Base-by-base conservation (phyloP, 208 protist genomes). In the Trypanosoma avium region DNA sequence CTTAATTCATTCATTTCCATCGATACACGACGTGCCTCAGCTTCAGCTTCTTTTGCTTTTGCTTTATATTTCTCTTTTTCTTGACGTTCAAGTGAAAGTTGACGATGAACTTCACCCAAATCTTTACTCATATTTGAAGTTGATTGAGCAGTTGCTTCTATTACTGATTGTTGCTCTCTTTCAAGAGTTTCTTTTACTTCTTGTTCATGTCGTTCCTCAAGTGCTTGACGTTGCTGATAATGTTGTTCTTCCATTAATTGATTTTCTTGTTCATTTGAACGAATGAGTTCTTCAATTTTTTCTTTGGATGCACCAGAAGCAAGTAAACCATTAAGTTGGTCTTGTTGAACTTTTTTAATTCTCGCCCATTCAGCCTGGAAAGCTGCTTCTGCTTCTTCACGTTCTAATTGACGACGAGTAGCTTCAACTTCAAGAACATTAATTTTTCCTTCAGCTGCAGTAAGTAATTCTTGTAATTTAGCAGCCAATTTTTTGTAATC, bases 201-300 rank as follows among this genome's bases (percentile, higher is more conserved):
- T 63, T 88, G 79, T 29, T 71, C 77, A 67, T 90, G 78, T 40
- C 77, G 70, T 65, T 93, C 86, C 40, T 93, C 81, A 74, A 90
- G 86, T 67, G 86, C 86, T 36, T 75, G 67, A 29, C 88, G 77
- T 67, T 93, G 83, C 61, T 90, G 77, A 38, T 78, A 74, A 62
- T 95, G 88, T 81, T 92, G 83, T 27, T 95, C 88, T 50, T 89
- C 70, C 58, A 95, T 64, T 33, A 91, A 86, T 63, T 90, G 57
- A 52, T 82, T 77, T 47, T 95, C 88, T 1, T 78, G 84, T 67
- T 78, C 67, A 72, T 91, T 79, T 12, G 84, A 71, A 57, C 90
- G 81, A 70, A 82, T 87, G 45, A 92, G 72, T 56, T 91, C 89
- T 36, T 77, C 66, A 48, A 92, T 85, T 59, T 88, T 75, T 69